A percentile compares a stretch with the other conserved stretches of the same genome.
phyloP scores from a whole-genome alignment of 768 basidiomycete species.

The Boletus reticuloceps region DNA sequence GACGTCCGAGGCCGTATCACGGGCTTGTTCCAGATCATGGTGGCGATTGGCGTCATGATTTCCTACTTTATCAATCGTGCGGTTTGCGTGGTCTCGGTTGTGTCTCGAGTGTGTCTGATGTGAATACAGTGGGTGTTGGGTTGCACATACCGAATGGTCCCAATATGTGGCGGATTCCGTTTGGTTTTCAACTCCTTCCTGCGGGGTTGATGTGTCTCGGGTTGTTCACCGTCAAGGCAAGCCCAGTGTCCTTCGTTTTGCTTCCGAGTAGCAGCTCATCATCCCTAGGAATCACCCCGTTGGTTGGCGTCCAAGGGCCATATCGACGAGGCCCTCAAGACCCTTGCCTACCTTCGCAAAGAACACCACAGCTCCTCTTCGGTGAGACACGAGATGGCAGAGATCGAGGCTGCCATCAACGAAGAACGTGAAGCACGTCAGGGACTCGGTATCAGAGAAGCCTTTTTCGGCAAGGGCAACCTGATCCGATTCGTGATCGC shows the following conservation, averaged over 20 bases:
- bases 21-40: constrained; percentile 85
- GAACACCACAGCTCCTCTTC: constrained; percentile 39
- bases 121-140: constrained; percentile 54
- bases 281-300: constrained; percentile 64
- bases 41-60: constrained; percentile 79
- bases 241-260: background rate
- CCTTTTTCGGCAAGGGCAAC: constrained; percentile 81
- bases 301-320: constrained; percentile 69
- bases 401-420: constrained; percentile 76
- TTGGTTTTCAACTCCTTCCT: constrained; percentile 73
- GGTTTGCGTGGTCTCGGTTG: no score
- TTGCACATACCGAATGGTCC: constrained; percentile 46
- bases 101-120: no score
- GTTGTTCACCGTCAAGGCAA: constrained; percentile 61
- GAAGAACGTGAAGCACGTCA: constrained; percentile 67
- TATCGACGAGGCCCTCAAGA: constrained; percentile 49
- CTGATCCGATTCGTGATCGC: constrained; percentile 83
- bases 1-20: constrained; percentile 84
- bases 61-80: constrained; percentile 79
- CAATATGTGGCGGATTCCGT: constrained; percentile 67
- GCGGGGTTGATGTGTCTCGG: constrained; percentile 70
- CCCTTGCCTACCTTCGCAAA: constrained; percentile 64
- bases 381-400: constrained; percentile 63
- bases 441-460: constrained; percentile 67
- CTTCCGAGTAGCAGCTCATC: constrained; percentile 8